Conservation (phyloP, 345 rosid species). For the Cardamine resedifolia region DNA sequence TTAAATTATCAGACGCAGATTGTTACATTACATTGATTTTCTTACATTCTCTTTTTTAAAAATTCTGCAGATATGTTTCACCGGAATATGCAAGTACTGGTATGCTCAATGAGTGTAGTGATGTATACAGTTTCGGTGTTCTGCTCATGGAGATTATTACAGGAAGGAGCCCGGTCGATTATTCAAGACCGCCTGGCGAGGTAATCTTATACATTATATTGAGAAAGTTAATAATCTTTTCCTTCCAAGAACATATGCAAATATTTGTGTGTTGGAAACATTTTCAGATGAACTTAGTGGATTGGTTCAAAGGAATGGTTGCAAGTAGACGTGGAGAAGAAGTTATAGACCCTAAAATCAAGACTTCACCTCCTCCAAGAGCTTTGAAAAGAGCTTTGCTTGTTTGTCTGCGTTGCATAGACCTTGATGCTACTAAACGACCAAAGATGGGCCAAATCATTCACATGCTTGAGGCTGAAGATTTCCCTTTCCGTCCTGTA, state of each 20-base stretch:
- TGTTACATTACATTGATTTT: background rate
- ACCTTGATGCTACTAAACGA: conserved; percentile 75
- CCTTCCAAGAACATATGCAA: conserved; percentile 3
- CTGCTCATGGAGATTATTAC: conserved; percentile 92
- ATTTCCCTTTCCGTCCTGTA: conserved; percentile 83
- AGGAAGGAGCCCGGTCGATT: conserved; percentile 90
- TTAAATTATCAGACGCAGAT: background rate
- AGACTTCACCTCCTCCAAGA: conserved; percentile 60
- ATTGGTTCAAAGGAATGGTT: conserved; percentile 98
- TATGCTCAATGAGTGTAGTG: conserved; percentile 94
- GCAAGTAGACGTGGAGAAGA: conserved; percentile 86
- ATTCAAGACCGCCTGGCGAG: conserved; percentile 91
- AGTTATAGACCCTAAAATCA: conserved; percentile 72
- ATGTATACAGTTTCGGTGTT: conserved; percentile 92
- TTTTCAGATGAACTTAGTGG: conserved; percentile 83
- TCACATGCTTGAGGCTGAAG: conserved; percentile 97
- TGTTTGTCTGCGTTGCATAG: conserved; percentile 91
- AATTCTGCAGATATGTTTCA: conserved; percentile 66
- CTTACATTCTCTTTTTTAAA: background rate
- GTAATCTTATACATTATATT: conserved; percentile 34
- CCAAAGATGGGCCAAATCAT: conserved; percentile 98
- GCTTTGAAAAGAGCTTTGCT: conserved; percentile 72
- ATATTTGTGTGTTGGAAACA: background rate
- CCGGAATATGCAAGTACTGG: conserved; percentile 97
- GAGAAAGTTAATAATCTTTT: background rate